These are phyloP conservation scores for Penicillium sp. DNA, from an alignment of 2,329 filamentous ascomycete genomes.

Conservation along the genomic window DNA sequence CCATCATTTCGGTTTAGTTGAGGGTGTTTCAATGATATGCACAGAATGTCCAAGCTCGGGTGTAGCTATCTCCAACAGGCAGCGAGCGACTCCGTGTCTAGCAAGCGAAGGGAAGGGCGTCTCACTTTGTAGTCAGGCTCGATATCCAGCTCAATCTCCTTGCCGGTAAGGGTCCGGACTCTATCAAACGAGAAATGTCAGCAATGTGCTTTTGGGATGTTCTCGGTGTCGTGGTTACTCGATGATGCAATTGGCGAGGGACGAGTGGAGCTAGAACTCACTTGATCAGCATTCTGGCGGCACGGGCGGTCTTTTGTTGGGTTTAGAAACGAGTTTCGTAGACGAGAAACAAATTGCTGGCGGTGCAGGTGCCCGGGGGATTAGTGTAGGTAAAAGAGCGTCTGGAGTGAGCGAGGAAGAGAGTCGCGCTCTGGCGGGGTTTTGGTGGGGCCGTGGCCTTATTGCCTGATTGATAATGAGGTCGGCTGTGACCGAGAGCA, in stretches of 20 bases:
- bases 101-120: slow-evolving; percentile 1
- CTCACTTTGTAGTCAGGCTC: slow-evolving; percentile 85
- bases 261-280: slow-evolving; percentile 27
- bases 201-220: slow-evolving; percentile 13
- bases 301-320: neutral
- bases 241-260: slow-evolving; percentile 20
- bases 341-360: neutral
- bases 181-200: slow-evolving; percentile 48
- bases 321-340: neutral
- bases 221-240: slow-evolving; percentile 6
- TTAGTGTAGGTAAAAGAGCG: slow-evolving; percentile 7
- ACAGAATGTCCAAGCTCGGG: neutral
- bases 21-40: no score
- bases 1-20: neutral
- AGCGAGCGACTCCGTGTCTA: neutral
- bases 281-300: slow-evolving; percentile 52
- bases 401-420: slow-evolving; percentile 17
- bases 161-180: slow-evolving; percentile 95
- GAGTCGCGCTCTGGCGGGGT: slow-evolving; percentile 31
- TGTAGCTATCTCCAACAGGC: no score
- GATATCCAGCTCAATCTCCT: slow-evolving; percentile 98
- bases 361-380: neutral
- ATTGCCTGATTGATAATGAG: slow-evolving; percentile 23
- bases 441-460: slow-evolving; percentile 32
- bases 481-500: neutral